Evolutionary conservation across 1,139 yeast genomes (phyloP).

Genomic region (Kurtzmaniella natalensis): DNA sequence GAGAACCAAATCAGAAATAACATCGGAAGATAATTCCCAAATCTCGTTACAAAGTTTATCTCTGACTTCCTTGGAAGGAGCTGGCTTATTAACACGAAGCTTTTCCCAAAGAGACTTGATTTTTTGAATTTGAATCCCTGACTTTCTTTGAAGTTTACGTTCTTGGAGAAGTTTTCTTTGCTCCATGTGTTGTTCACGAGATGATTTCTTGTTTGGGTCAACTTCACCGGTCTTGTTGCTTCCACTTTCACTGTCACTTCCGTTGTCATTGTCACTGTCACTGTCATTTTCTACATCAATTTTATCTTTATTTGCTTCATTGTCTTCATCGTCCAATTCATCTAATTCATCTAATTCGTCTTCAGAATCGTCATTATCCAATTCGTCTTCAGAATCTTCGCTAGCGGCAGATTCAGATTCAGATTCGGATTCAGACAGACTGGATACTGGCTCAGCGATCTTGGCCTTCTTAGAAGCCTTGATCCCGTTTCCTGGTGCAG

Average conservation of each 20-base stretch:
- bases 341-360: slow-evolving; percentile 17
- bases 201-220: slow-evolving; percentile 45
- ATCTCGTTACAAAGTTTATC: slow-evolving; percentile 78
- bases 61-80: slow-evolving; percentile 74
- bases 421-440: slow-evolving; percentile 16
- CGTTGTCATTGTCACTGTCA: slow-evolving; percentile 14
- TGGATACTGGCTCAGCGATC: slow-evolving; percentile 9
- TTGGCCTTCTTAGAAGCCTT: slow-evolving; percentile 26
- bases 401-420: slow-evolving; percentile 1
- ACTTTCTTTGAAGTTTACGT: slow-evolving; percentile 80
- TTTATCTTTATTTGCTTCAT: slow-evolving; percentile 18
- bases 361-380: slow-evolving; percentile 4
- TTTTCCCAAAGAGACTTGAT: slow-evolving; percentile 91
- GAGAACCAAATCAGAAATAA: slow-evolving; percentile 77
- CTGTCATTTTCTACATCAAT: slow-evolving; percentile 19
- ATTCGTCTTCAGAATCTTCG: slow-evolving; percentile 8
- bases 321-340: slow-evolving; percentile 16
- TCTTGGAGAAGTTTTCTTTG: slow-evolving; percentile 76
- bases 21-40: slow-evolving; percentile 77
- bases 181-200: slow-evolving; percentile 75
- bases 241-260: slow-evolving; percentile 13
- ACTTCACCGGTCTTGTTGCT: slow-evolving; percentile 12
- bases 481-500: slow-evolving; percentile 17
- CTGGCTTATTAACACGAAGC: slow-evolving; percentile 79
- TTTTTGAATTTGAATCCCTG: slow-evolving; percentile 80